phyloP scores from a whole-genome alignment of 2,329 filamentous ascomycete genomes.

The Zasmidium cellare region DNA sequence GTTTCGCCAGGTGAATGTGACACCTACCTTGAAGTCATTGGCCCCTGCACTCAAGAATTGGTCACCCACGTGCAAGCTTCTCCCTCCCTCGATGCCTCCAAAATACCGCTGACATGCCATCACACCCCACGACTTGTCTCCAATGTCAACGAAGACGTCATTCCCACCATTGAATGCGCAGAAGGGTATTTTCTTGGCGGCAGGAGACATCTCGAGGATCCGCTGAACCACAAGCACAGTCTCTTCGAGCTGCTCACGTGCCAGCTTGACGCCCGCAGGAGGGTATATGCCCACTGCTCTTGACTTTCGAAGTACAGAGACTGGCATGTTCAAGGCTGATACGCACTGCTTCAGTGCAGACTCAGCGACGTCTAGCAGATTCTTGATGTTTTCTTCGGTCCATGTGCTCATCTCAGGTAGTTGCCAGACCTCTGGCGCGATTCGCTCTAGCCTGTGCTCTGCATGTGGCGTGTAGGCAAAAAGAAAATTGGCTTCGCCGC shows the following conservation, averaged over 20 bases:
- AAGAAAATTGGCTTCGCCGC: constrained; percentile 93
- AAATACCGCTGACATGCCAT: constrained; percentile 90
- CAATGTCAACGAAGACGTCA: constrained; percentile 97
- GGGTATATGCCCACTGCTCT: constrained; percentile 59
- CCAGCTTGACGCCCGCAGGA: constrained; percentile 48
- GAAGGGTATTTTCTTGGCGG: constrained; percentile 73
- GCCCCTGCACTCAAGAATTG: constrained; percentile 94
- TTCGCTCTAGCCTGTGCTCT: constrained; percentile 67
- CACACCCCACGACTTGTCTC: constrained; percentile 96
- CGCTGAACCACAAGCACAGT: constrained; percentile 94
- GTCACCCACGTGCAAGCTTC: constrained; percentile 90
- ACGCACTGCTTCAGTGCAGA: constrained; percentile 79
- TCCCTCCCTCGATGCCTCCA: constrained; percentile 69
- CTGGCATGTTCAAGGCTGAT: constrained; percentile 74
- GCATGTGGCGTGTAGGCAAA: constrained; percentile 72
- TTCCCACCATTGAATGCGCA: constrained; percentile 98
- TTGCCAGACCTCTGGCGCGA: constrained; percentile 67
- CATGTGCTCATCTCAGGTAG: constrained; percentile 76
- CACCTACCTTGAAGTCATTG: constrained; percentile 84
- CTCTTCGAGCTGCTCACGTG: constrained; percentile 87
- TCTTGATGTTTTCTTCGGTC: constrained; percentile 73
- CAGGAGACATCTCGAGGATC: constrained; percentile 77
- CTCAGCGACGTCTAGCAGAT: constrained; percentile 87
- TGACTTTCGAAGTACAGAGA: constrained; percentile 81
- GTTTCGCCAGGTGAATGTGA: too few relatives aligned